phyloP scores from a whole-genome alignment of 2,329 filamentous ascomycete species.

The Coniochaeta prunicola region DNA sequence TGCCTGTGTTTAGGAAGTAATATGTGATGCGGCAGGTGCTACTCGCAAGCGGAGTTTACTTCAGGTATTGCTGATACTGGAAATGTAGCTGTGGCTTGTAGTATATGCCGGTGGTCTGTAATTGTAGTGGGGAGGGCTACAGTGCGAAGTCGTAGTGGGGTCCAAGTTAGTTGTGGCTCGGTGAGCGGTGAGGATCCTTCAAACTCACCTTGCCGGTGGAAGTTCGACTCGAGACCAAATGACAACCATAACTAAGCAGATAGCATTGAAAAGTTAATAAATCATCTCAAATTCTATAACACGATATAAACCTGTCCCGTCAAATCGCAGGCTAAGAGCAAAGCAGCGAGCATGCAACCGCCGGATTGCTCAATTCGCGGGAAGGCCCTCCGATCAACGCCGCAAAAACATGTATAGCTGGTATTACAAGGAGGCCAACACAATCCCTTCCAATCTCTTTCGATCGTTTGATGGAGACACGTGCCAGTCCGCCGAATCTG shows the following conservation, averaged over 20 bases:
- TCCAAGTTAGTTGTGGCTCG: background rate
- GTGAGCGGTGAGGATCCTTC: background rate
- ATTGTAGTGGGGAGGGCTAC: background rate
- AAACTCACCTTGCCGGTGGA: background rate
- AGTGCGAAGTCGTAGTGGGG: background rate
- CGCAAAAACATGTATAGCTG: slow-evolving; percentile 1
- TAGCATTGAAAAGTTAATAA: background rate
- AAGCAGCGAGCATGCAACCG: background rate
- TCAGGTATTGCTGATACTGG: too few relatives aligned
- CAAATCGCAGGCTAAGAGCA: background rate
- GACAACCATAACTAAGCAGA: background rate
- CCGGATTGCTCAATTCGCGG: background rate
- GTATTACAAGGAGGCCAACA: background rate
- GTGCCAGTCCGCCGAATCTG: background rate
- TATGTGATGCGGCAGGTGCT: background rate
- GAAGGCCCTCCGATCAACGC: background rate
- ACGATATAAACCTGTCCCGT: background rate
- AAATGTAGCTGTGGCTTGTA: too few relatives aligned
- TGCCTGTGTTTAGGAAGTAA: background rate
- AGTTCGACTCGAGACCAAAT: background rate
- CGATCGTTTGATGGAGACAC: background rate
- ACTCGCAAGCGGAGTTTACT: too few relatives aligned
- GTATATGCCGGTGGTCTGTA: too few relatives aligned
- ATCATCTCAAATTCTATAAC: background rate
- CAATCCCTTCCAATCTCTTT: background rate